These are phyloP conservation scores for Blastobotrys peoriensis DNA, from an alignment of 805 yeast genomes.

Conservation along the genomic window DNA sequence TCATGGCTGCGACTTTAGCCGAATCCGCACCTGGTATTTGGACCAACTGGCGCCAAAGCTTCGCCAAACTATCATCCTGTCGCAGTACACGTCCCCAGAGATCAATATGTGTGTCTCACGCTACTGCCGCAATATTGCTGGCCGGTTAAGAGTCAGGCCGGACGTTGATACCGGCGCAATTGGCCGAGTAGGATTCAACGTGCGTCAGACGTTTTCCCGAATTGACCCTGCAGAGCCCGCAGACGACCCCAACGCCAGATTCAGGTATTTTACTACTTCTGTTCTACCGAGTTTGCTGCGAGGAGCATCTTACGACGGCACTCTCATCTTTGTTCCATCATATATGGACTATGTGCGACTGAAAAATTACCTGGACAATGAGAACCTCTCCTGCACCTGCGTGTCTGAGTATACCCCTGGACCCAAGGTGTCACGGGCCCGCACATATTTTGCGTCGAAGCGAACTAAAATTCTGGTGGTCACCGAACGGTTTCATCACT, in stretches of 20 bases:
- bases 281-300: slow-evolving; percentile 64
- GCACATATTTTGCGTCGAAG: slow-evolving; percentile 62
- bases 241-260: slow-evolving; percentile 76
- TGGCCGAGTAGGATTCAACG: slow-evolving; percentile 55
- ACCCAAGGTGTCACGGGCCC: slow-evolving; percentile 61
- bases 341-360: slow-evolving; percentile 81
- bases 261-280: slow-evolving; percentile 70
- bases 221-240: slow-evolving; percentile 50
- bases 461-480: slow-evolving; percentile 69
- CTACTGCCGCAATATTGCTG: slow-evolving; percentile 33
- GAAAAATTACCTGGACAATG: slow-evolving; percentile 56
- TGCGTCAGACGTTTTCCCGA: slow-evolving; percentile 55
- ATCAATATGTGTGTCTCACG: slow-evolving; percentile 52
- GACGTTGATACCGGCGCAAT: slow-evolving; percentile 42
- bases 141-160: slow-evolving; percentile 31
- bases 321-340: slow-evolving; percentile 73
- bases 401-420: slow-evolving; percentile 79
- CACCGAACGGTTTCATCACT: slow-evolving; percentile 91
- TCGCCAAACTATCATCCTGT: slow-evolving; percentile 72
- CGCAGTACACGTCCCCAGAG: slow-evolving; percentile 76
- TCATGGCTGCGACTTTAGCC: slow-evolving; percentile 80
- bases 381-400: slow-evolving; percentile 61
- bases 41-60: slow-evolving; percentile 70
- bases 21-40: slow-evolving; percentile 88
- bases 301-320: slow-evolving; percentile 62